Percentiles rank a stretch among this genome's conserved stretches.
Conservation (phyloP, 495 filamentous ascomycete species). For the Penicillium antarcticum region DNA sequence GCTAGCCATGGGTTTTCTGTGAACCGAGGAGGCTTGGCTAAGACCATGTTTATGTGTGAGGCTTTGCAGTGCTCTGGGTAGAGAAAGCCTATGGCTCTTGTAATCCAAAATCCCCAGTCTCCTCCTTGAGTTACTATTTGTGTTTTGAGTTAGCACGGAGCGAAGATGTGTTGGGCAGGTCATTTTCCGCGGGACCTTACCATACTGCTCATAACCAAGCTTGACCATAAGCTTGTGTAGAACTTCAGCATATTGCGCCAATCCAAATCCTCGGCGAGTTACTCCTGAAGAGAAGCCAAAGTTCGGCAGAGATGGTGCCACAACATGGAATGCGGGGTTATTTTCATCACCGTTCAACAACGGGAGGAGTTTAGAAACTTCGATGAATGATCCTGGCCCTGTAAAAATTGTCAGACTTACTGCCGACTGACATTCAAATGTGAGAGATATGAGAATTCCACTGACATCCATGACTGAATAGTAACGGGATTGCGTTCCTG, state of each 20-base stretch:
- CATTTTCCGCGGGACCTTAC: constrained; percentile 15
- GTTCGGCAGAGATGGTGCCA: constrained; percentile 43
- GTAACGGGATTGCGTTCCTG: constrained; percentile 36
- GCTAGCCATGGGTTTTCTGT: constrained; percentile 16
- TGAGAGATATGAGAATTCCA: neutral
- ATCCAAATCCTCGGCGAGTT: constrained; percentile 46
- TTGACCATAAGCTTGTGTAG: constrained; percentile 64
- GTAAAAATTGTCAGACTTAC: neutral
- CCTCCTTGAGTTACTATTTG: constrained; percentile 57
- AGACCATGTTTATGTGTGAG: constrained; percentile 62
- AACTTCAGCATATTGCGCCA: constrained; percentile 59
- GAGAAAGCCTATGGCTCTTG: constrained; percentile 52
- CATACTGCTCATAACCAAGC: constrained; percentile 65
- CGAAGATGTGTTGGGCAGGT: neutral
- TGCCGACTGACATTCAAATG: neutral
- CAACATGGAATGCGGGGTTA: constrained; percentile 39
- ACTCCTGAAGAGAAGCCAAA: constrained; percentile 40
- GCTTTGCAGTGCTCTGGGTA: constrained; percentile 58
- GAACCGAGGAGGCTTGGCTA: constrained; percentile 30
- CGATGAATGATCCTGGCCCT: constrained; percentile 40
- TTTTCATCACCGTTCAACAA: constrained; percentile 19
- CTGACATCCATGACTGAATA: constrained; percentile 46
- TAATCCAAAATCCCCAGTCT: constrained; percentile 65
- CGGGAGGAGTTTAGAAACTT: constrained; percentile 36
- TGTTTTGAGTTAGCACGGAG: too few relatives aligned